These are phyloP conservation scores for Corynascus novoguineensis DNA, from an alignment of 495 filamentous ascomycete species.

Conservation along the genomic window DNA sequence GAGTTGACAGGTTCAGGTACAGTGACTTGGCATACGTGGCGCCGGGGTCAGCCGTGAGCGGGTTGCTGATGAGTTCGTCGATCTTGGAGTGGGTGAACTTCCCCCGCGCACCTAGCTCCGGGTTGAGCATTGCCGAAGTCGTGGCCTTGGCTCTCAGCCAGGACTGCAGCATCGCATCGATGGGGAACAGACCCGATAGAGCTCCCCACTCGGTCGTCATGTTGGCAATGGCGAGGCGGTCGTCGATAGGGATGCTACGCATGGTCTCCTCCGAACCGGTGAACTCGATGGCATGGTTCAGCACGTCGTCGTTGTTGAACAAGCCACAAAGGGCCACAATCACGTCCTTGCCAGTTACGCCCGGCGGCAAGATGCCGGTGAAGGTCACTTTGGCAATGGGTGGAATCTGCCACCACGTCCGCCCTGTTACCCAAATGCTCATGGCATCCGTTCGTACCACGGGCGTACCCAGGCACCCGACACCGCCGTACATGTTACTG, in stretches of 20 bases:
- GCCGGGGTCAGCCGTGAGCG: conserved; percentile 64
- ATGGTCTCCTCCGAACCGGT: conserved; percentile 74
- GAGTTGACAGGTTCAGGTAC: conserved; percentile 69
- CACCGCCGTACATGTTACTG: conserved; percentile 85
- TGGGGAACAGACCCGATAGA: conserved; percentile 69
- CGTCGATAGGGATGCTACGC: conserved; percentile 65
- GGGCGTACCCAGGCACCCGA: conserved; percentile 69
- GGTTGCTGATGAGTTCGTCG: conserved; percentile 64
- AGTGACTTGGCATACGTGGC: conserved; percentile 81
- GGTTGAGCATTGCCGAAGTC: conserved; percentile 46
- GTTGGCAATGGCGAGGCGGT: conserved; percentile 80
- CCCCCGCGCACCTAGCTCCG: conserved; percentile 38
- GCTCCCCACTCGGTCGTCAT: conserved; percentile 98
- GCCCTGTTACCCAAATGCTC: conserved; percentile 77
- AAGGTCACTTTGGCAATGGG: conserved; percentile 77
- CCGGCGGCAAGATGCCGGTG: conserved; percentile 64
- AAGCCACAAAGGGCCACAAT: conserved; percentile 85
- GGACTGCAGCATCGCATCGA: conserved; percentile 63
- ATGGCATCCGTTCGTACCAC: conserved; percentile 85
- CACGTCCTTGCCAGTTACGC: conserved; percentile 92
- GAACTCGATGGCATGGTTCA: conserved; percentile 93
- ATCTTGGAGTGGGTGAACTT: conserved; percentile 60
- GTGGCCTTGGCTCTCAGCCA: conserved; percentile 80
- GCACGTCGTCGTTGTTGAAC: conserved; percentile 83
- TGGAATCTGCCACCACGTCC: conserved; percentile 88